phyloP scores from a whole-genome alignment of 352 stramenopile species.

The Globisporangium nagaii region DNA sequence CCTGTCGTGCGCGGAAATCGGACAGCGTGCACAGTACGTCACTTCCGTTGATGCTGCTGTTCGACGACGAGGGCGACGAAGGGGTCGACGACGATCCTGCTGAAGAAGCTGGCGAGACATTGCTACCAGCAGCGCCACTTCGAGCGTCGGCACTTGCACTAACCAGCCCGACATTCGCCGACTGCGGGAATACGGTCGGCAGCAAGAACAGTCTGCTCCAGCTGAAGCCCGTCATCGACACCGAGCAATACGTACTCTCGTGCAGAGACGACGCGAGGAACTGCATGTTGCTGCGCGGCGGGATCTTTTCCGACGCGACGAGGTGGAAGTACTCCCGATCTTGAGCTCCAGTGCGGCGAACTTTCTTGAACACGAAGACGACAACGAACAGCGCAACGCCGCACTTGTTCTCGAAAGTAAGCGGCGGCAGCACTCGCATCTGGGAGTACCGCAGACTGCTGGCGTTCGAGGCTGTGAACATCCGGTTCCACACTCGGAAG shows the following conservation, averaged over 20 bases:
- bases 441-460: constrained; percentile 66
- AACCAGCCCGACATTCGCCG: constrained; percentile 4
- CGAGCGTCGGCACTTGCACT: constrained; percentile 3
- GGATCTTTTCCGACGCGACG: constrained; percentile 59
- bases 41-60: background rate
- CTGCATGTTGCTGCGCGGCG: constrained; percentile 37
- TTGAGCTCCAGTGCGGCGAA: constrained; percentile 39
- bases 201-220: constrained; percentile 77
- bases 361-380: constrained; percentile 80
- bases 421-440: constrained; percentile 51
- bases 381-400: constrained; percentile 58
- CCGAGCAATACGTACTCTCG: constrained; percentile 67
- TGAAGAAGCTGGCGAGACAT: background rate
- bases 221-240: constrained; percentile 72
- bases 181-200: constrained; percentile 21
- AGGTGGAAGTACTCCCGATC: constrained; percentile 75
- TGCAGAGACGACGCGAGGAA: constrained; percentile 67
- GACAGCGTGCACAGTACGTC: constrained; percentile 44
- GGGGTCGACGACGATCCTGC: constrained; percentile 10
- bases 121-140: background rate
- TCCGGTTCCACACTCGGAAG: constrained; percentile 55
- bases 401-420: constrained; percentile 80
- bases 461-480: constrained; percentile 63
- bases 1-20: constrained; percentile 52
- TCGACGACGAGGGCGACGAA: constrained; percentile 10